Conservation (phyloP, 768 basidiomycete species). For the Boletus coccyginus region DNA sequence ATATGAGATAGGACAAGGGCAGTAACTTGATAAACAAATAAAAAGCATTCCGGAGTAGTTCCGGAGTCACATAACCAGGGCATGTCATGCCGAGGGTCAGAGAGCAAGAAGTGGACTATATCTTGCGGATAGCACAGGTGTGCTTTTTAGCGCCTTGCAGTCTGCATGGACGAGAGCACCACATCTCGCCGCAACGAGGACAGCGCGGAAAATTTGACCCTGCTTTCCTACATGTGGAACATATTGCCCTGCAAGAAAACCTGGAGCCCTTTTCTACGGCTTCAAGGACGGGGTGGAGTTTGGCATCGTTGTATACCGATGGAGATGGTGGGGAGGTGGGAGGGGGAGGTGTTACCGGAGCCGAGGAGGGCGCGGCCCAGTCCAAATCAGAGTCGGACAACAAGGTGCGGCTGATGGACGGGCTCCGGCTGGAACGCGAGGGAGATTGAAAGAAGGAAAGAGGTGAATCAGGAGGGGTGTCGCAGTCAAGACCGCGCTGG, state of each 20-base stretch:
- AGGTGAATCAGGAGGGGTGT: slow-evolving; percentile 30
- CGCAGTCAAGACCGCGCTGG: slow-evolving; percentile 7
- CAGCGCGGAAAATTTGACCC: slow-evolving; percentile 63
- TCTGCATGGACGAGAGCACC: slow-evolving; percentile 66
- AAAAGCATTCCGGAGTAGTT: not conserved
- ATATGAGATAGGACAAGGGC: not conserved
- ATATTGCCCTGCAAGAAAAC: slow-evolving; percentile 42
- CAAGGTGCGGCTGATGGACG: slow-evolving; percentile 44
- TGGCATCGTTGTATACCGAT: slow-evolving; percentile 11
- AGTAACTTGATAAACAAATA: not conserved
- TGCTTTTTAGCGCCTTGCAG: slow-evolving; percentile 52
- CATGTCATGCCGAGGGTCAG: not conserved
- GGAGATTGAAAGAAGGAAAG: slow-evolving; percentile 19
- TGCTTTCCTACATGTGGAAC: slow-evolving; percentile 50
- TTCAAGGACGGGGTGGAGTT: slow-evolving; percentile 45
- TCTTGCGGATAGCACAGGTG: slow-evolving; percentile 33
- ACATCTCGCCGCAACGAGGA: slow-evolving; percentile 53
- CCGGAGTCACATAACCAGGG: not conserved
- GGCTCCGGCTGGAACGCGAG: slow-evolving; percentile 23
- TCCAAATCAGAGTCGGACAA: slow-evolving; percentile 25
- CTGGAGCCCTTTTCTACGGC: slow-evolving; percentile 52
- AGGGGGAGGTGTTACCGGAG: slow-evolving; percentile 1
- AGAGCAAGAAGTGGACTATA: slow-evolving; percentile 3
- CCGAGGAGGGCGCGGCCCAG: slow-evolving; percentile 9
- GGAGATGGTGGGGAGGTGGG: slow-evolving; percentile 19